Conservation (phyloP, 2,329 filamentous ascomycete genomes). For the Botrytis galanthina region DNA sequence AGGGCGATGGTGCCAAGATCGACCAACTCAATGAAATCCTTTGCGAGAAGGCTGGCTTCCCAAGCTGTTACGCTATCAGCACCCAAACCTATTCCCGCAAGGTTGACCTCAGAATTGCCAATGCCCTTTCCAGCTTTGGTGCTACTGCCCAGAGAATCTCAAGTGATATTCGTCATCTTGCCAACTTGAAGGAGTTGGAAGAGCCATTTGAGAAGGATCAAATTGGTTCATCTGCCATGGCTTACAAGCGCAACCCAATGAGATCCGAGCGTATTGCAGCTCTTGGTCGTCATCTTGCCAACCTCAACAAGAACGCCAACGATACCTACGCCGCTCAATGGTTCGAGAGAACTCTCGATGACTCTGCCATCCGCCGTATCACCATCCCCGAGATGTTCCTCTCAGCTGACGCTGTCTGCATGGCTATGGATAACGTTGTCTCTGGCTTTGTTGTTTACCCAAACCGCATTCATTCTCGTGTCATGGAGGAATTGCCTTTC, state of each 20-base stretch:
- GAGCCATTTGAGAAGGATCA: constrained; percentile 84
- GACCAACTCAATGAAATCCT: constrained; percentile 55
- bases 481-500: constrained; percentile 80
- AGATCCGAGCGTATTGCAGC: constrained; percentile 48
- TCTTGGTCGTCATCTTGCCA: constrained; percentile 47
- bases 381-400: constrained; percentile 67
- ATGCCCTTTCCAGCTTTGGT: constrained; percentile 76
- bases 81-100: constrained; percentile 75
- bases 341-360: constrained; percentile 67
- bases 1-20: constrained; percentile 50
- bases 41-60: constrained; percentile 56
- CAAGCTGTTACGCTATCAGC: constrained; percentile 48
- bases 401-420: constrained; percentile 64
- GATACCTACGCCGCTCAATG: constrained; percentile 71
- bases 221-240: constrained; percentile 65
- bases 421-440: constrained; percentile 65
- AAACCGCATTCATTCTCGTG: constrained; percentile 62
- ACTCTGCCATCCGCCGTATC: constrained; percentile 63
- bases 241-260: constrained; percentile 52
- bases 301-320: constrained; percentile 39
- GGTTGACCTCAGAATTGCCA: constrained; percentile 76
- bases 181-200: constrained; percentile 77
- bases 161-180: constrained; percentile 71
- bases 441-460: constrained; percentile 75
- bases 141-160: constrained; percentile 75